Conservation (phyloP, 805 yeast genomes). For the Danielozyma ontarioensis region DNA sequence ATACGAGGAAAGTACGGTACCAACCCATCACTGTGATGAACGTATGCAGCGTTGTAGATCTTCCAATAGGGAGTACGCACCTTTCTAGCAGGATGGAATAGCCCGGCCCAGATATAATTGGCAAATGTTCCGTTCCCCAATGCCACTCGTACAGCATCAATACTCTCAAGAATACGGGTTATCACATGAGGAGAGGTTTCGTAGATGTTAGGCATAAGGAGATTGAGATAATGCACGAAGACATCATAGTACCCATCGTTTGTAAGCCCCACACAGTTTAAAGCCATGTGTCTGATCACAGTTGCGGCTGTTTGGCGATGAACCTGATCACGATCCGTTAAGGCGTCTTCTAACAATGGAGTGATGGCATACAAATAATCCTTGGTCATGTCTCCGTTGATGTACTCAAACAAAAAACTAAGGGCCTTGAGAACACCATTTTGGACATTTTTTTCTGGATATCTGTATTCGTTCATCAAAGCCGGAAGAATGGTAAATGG, state of each 20-base stretch:
- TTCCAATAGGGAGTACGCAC: slow-evolving; percentile 87
- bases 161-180: slow-evolving; percentile 69
- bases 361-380: slow-evolving; percentile 79
- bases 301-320: slow-evolving; percentile 95
- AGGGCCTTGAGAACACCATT: slow-evolving; percentile 91
- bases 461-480: slow-evolving; percentile 88
- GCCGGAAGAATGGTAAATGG: slow-evolving; percentile 95
- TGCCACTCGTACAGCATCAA: slow-evolving; percentile 65
- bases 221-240: slow-evolving; percentile 75
- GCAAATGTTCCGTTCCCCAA: slow-evolving; percentile 72
- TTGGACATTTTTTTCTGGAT: slow-evolving; percentile 89
- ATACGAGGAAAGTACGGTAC: slow-evolving; percentile 77
- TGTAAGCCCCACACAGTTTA: slow-evolving; percentile 71
- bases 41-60: slow-evolving; percentile 69
- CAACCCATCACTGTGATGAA: slow-evolving; percentile 66
- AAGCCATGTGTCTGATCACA: slow-evolving; percentile 74
- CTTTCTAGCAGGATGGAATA: slow-evolving; percentile 88
- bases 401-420: slow-evolving; percentile 88
- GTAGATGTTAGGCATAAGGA: slow-evolving; percentile 81
- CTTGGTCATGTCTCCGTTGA: slow-evolving; percentile 65
- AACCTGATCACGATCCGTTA: slow-evolving; percentile 84
- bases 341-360: slow-evolving; percentile 81
- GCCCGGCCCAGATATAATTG: slow-evolving; percentile 80
- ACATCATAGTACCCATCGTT: slow-evolving; percentile 59
- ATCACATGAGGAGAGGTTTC: slow-evolving; percentile 97